Percentiles rank a stretch among this genome's conserved stretches.
Evolutionary conservation across 352 stramenopile genomes (phyloP).

Genomic region (Pythium insidiosum): DNA sequence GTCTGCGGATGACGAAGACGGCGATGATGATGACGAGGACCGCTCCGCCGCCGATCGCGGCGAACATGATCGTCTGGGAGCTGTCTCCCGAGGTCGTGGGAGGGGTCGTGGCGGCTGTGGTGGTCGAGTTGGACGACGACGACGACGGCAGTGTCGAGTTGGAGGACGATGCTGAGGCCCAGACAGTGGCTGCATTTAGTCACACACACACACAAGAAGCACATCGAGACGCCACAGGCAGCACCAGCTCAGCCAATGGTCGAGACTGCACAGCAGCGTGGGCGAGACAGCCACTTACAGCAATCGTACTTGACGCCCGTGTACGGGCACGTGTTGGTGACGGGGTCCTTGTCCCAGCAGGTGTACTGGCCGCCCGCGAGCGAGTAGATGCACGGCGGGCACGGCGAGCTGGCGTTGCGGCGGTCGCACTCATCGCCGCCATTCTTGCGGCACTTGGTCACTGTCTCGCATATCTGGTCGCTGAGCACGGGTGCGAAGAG

Average conservation of each 20-base stretch:
- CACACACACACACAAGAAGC: no score
- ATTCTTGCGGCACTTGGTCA: conserved; percentile 10
- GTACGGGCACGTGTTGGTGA: conserved; percentile 59
- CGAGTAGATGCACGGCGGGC: conserved; percentile 58
- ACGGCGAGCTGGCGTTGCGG: conserved; percentile 29
- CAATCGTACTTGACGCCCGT: conserved; percentile 61
- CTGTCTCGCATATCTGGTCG: conserved; percentile 8
- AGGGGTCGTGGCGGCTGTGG: conserved; percentile 9
- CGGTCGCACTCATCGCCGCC: conserved; percentile 10
- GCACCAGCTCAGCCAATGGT: no score
- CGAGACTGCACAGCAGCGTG: no score
- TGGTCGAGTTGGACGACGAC: conserved; percentile 2
- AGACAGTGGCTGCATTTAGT: conserved; percentile 9
- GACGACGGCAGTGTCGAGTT: conserved; percentile 2
- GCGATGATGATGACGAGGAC: conserved; percentile 37
- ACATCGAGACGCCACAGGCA: no score
- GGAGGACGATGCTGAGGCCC: conserved; percentile 1
- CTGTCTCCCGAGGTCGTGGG: conserved; percentile 6
- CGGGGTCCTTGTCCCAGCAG: conserved; percentile 58
- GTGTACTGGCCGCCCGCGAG: conserved; percentile 36
- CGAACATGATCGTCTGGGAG: conserved; percentile 32
- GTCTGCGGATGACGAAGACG: conserved; percentile 32
- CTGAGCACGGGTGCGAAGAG: neutral
- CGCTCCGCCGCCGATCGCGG: conserved; percentile 39
- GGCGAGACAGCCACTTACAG: conserved; percentile 45